Conservation (phyloP, 257 asterid species). For the Henckelia pumila region DNA sequence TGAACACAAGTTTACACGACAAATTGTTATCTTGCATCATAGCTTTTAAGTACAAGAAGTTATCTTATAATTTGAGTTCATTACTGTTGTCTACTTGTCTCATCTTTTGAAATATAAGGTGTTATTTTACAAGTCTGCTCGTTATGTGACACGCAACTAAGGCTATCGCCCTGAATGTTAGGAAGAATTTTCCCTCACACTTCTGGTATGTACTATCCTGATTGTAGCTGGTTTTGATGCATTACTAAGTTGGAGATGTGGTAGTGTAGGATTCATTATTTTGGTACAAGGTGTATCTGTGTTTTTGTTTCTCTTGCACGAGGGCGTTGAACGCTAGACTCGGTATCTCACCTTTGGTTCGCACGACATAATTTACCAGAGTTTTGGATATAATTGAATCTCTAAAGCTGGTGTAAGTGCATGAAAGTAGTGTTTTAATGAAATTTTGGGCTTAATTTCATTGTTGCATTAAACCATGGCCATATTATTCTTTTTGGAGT, state of each 20-base stretch:
- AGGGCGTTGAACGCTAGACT: not conserved
- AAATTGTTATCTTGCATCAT: not conserved
- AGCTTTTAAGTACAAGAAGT: no score
- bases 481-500: no score
- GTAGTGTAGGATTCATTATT: not conserved
- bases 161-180: not conserved
- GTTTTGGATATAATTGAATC: no score
- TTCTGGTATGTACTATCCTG: constrained; percentile 10
- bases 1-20: not conserved
- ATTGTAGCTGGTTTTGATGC: not conserved
- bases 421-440: not conserved
- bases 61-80: no score
- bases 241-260: not conserved
- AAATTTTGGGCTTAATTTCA: no score
- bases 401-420: not conserved
- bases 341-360: not conserved
- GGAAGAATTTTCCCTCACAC: not conserved
- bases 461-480: no score
- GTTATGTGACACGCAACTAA: not conserved
- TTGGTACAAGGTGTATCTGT: constrained; percentile 11
- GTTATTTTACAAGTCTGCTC: no score
- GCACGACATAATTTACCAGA: not conserved
- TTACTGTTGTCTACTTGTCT: no score
- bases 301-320: not conserved
- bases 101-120: not conserved